Percentiles rank a stretch among this genome's conserved stretches.
Conservation (phyloP, 2,329 filamentous ascomycete species). For the Sclerotinia minor region DNA sequence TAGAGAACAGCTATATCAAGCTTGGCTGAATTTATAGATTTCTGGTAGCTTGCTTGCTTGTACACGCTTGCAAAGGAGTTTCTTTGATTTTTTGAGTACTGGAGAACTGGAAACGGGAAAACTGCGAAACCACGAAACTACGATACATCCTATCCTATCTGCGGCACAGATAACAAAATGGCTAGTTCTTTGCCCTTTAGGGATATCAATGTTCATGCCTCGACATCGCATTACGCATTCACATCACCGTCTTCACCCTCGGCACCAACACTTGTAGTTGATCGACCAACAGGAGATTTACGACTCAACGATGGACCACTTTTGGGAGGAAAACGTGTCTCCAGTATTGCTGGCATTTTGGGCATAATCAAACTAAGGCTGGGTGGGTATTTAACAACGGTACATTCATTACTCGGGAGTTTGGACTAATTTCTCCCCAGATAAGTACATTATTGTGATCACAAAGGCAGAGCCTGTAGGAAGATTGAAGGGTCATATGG, state of each 20-base stretch:
- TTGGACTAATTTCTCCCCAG: constrained; percentile 42
- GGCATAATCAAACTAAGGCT: constrained; percentile 91
- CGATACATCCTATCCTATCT: neutral
- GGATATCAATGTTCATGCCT: constrained; percentile 95
- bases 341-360: constrained; percentile 91
- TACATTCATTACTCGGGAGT: constrained; percentile 2
- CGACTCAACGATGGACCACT: constrained; percentile 79
- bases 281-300: constrained; percentile 88
- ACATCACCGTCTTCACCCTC: constrained; percentile 91
- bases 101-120: neutral
- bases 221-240: constrained; percentile 91
- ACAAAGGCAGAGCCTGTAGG: constrained; percentile 92
- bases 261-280: constrained; percentile 82
- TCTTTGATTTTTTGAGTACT: neutral
- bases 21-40: neutral
- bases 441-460: constrained; percentile 97
- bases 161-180: constrained; percentile 44
- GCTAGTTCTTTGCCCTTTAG: constrained; percentile 69
- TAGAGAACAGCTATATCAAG: constrained; percentile 25
- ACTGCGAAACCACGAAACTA: neutral
- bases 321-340: constrained; percentile 77
- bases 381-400: constrained; percentile 67
- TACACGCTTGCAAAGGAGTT: neutral
- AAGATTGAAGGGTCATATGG: constrained; percentile 89
- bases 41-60: neutral